phyloP scores from a whole-genome alignment of 345 rosid species.

The Lepidium aucheri region DNA sequence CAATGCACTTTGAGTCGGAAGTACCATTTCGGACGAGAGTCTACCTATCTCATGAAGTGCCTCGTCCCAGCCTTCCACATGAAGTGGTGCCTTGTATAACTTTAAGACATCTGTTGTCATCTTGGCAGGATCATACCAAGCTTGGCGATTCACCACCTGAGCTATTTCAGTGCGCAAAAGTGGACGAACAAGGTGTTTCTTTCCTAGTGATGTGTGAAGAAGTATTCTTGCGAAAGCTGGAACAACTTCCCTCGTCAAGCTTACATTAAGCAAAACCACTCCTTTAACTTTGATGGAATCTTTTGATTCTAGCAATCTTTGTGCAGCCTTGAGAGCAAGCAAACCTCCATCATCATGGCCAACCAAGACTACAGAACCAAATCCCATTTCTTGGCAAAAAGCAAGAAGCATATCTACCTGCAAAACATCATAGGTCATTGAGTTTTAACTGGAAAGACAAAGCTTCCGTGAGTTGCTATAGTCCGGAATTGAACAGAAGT shows the following conservation, averaged over 20 bases:
- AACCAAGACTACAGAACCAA: constrained; percentile 80
- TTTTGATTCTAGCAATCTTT: constrained; percentile 47
- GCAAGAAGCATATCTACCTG: constrained; percentile 94
- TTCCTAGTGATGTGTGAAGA: constrained; percentile 78
- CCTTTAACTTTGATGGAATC: constrained; percentile 61
- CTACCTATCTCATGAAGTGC: constrained; percentile 89
- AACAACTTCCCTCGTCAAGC: constrained; percentile 88
- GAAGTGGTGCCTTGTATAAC: constrained; percentile 84
- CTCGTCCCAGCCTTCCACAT: constrained; percentile 94
- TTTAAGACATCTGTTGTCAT: constrained; percentile 72
- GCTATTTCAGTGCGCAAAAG: constrained; percentile 80
- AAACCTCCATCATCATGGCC: constrained; percentile 99
- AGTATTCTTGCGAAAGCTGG: constrained; percentile 90
- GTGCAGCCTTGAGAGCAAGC: constrained; percentile 78
- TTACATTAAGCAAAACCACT: constrained; percentile 66
- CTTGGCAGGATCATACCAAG: constrained; percentile 89
- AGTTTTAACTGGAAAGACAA: not conserved
- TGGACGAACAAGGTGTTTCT: constrained; percentile 90
- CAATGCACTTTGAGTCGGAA: constrained; percentile 48
- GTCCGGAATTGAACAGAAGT: not conserved
- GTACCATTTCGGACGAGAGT: constrained; percentile 74
- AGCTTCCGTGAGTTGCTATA: not conserved
- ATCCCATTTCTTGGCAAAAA: constrained; percentile 87
- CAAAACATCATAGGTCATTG: constrained; percentile 16
- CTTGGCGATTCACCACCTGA: constrained; percentile 87